Conservation (phyloP, 1,139 yeast species). For the Hansenula sp. region DNA sequence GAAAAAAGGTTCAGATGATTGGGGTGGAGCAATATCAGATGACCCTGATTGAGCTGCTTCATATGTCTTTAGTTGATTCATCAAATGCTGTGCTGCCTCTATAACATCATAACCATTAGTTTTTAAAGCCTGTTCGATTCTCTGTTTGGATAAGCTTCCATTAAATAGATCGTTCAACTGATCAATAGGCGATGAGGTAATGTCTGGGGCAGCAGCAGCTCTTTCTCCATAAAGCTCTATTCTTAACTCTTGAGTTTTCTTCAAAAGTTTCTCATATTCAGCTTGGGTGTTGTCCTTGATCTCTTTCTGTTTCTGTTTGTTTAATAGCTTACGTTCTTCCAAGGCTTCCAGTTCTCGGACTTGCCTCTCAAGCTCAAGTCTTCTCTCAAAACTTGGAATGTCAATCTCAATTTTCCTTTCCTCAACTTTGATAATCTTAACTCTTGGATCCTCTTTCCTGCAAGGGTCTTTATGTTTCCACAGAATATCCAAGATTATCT, state of each 20-base stretch:
- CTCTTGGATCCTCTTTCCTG: slow-evolving; percentile 6
- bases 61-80: slow-evolving; percentile 15
- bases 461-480: slow-evolving; percentile 35
- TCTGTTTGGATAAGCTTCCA: slow-evolving; percentile 12
- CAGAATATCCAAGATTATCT: slow-evolving; percentile 32
- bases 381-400: slow-evolving; percentile 21
- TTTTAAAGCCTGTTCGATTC: slow-evolving; percentile 21
- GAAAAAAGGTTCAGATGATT: slow-evolving; percentile 8
- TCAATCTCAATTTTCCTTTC: slow-evolving; percentile 17
- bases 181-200: slow-evolving; percentile 18
- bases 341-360: slow-evolving; percentile 13
- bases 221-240: slow-evolving; percentile 16
- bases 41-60: neutral
- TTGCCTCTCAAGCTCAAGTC: slow-evolving; percentile 21
- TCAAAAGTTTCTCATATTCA: slow-evolving; percentile 14
- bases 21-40: neutral
- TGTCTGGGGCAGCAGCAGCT: slow-evolving; percentile 5
- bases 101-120: slow-evolving; percentile 20
- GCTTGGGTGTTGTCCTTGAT: slow-evolving; percentile 1
- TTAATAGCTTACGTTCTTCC: slow-evolving; percentile 5
- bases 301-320: neutral
- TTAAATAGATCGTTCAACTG: slow-evolving; percentile 16
- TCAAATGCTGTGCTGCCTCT: slow-evolving; percentile 16
- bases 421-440: slow-evolving; percentile 17
- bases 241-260: slow-evolving; percentile 14